Percentiles rank a stretch among this genome's conserved stretches.
Evolutionary conservation across 2,329 filamentous ascomycete species (phyloP).

Genomic region (Lasiodiplodia gonubiensis): DNA sequence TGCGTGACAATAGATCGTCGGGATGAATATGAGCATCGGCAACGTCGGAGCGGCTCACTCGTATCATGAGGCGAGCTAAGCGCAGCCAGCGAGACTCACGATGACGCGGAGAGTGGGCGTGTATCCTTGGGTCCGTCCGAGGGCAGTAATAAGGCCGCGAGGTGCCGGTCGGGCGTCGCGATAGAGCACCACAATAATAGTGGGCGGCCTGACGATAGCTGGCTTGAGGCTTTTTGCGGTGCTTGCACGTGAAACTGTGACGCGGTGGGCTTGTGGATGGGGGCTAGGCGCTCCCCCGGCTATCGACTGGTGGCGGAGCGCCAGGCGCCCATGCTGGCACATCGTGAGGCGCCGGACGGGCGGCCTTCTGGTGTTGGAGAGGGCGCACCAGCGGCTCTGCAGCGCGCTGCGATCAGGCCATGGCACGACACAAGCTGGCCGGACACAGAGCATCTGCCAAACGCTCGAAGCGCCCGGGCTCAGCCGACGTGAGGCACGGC

Average conservation of each 20-base stretch:
- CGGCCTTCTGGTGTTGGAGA: background rate
- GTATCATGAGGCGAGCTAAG: slow-evolving; percentile 12
- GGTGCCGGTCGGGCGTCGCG: background rate
- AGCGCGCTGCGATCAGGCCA: background rate
- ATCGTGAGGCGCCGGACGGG: background rate
- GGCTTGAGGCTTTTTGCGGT: slow-evolving; percentile 15
- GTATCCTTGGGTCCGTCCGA: background rate
- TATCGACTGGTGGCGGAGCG: slow-evolving; percentile 7
- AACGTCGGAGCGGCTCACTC: slow-evolving; percentile 4
- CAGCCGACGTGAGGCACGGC: slow-evolving; percentile 3
- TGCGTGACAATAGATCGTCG: slow-evolving; percentile 3
- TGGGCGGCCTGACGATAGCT: slow-evolving; percentile 18
- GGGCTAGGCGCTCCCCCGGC: background rate
- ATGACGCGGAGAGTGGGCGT: background rate
- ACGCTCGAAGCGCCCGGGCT: slow-evolving; percentile 10
- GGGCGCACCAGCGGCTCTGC: background rate
- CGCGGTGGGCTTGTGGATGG: slow-evolving; percentile 3
- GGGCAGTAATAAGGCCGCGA: slow-evolving; percentile 1
- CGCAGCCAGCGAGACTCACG: background rate
- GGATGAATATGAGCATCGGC: background rate
- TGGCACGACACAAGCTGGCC: background rate
- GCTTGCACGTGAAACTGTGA: slow-evolving; percentile 5
- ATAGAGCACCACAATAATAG: slow-evolving; percentile 7
- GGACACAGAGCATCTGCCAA: background rate
- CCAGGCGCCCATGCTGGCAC: background rate